A percentile compares a stretch with the other conserved stretches of the same genome.
These are phyloP conservation scores for Atkinsonella texensis DNA, from an alignment of 2,329 filamentous ascomycete species.

Conservation along the genomic window DNA sequence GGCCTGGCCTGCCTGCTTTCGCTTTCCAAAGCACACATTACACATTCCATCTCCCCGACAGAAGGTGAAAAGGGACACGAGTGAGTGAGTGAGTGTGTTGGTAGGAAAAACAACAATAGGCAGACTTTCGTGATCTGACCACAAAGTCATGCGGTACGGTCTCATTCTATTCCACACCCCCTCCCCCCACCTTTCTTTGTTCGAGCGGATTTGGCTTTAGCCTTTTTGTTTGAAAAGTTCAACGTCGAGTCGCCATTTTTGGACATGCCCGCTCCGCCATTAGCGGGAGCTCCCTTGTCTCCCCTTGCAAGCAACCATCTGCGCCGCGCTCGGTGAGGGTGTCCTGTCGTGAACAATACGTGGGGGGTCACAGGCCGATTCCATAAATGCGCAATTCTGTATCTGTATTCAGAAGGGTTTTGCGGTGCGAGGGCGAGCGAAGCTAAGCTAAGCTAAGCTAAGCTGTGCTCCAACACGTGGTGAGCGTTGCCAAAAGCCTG, in stretches of 20 bases:
- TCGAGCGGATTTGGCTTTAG: not conserved
- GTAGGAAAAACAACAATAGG: not conserved
- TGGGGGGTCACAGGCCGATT: not conserved
- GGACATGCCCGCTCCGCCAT: not conserved
- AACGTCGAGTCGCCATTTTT: not conserved
- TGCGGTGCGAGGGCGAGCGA: no score
- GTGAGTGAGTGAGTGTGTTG: not conserved
- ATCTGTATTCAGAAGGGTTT: no score
- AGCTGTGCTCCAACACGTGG: no score
- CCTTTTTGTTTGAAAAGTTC: no score
- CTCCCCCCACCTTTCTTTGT: not conserved
- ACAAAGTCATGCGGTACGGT: not conserved
- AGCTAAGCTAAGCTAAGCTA: no score
- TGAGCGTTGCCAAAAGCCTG: no score
- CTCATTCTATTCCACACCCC: not conserved
- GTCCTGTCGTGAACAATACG: not conserved
- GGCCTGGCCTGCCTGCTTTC: no score
- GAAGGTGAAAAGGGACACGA: no score
- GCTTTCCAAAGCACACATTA: no score
- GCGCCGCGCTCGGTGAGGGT: not conserved
- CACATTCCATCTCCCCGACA: no score
- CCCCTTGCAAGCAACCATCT: not conserved
- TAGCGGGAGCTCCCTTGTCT: conserved; percentile 6
- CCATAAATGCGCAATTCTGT: no score
- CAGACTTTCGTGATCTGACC: not conserved